phyloP scores from a whole-genome alignment of 306 rosid genomes.

The Bauhinia variegata region DNA sequence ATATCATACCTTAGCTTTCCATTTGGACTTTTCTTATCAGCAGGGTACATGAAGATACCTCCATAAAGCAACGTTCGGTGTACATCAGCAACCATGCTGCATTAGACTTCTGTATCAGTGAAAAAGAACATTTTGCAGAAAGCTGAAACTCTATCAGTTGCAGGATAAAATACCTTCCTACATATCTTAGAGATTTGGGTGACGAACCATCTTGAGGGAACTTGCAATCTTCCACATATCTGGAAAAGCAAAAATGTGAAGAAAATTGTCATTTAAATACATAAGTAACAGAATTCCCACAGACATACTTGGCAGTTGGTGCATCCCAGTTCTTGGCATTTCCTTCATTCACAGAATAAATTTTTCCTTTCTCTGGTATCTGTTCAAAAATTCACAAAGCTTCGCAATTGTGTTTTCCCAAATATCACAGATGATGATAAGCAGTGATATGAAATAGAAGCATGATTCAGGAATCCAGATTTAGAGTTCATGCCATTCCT shows the following conservation, averaged over 20 bases:
- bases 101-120: slow-evolving; percentile 2
- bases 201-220: slow-evolving; percentile 80
- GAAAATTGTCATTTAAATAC: neutral
- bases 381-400: slow-evolving; percentile 39
- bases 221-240: slow-evolving; percentile 89
- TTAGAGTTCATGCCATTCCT: neutral
- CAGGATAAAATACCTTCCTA: slow-evolving; percentile 71
- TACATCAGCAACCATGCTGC: slow-evolving; percentile 96
- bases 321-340: slow-evolving; percentile 92
- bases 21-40: slow-evolving; percentile 76
- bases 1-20: slow-evolving; percentile 78
- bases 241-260: slow-evolving; percentile 31
- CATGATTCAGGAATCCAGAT: neutral
- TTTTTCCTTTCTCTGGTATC: slow-evolving; percentile 84
- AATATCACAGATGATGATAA: slow-evolving; percentile 3
- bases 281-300: slow-evolving; percentile 1
- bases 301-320: slow-evolving; percentile 67
- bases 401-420: neutral
- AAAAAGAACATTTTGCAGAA: slow-evolving; percentile 15
- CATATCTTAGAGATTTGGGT: slow-evolving; percentile 86
- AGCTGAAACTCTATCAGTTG: neutral
- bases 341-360: slow-evolving; percentile 94
- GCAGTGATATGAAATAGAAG: slow-evolving; percentile 3
- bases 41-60: slow-evolving; percentile 95
- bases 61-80: slow-evolving; percentile 98